Base-by-base conservation (phyloP, 768 basidiomycete species). In the Pleurotus citrinopileatus region DNA sequence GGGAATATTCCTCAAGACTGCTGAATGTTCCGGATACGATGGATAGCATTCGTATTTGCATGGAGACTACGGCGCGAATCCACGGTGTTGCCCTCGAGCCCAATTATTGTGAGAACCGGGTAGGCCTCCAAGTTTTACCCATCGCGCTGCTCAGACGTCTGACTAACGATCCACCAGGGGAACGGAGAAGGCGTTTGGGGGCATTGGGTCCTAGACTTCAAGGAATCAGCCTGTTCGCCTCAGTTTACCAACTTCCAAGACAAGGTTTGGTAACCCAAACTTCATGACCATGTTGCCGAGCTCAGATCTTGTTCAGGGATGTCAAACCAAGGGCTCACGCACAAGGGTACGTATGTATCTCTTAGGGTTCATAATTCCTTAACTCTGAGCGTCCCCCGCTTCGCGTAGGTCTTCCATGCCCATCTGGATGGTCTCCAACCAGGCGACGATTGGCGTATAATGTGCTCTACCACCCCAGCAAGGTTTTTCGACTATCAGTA, bases 381-480 rank as follows among this genome's bases (percentile, higher is more conserved):
- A n/a, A 17, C 45, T 28, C 15, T 28, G 10, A 17, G 9, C 4
- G 37, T 19, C 9, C 10, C 42, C 15, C n/a, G n/a, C n/a, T n/a
- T n/a, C 12, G 13, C 19, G n/a, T 44, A 70, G 67, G 61, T 60
- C 23, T 61, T 69, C 48, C 66, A 70, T 19, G 63, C 66, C 1
- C 65, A 59, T 40, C 45, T 71, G 6, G 61, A 63, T n/a, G 63
- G 66, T 13, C 59, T 71, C 13, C 67, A 63, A 5, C 2, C 4
- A 5, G 65, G 67, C 4, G 47, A 60, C 13, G 63, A 65, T 22
- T 71, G 68, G 68, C 56, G 58, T 8, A 60, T 63, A 43, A 65
- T 70, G 43, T 70, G 69, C 45, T 64, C 69, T 12, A 68, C 68
- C 5, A 70, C 69, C 1, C 69, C 69, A 0, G 62, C 52, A 0